Base-by-base conservation (phyloP, 129 eudicot species). In the Oenanthe sinensis region DNA sequence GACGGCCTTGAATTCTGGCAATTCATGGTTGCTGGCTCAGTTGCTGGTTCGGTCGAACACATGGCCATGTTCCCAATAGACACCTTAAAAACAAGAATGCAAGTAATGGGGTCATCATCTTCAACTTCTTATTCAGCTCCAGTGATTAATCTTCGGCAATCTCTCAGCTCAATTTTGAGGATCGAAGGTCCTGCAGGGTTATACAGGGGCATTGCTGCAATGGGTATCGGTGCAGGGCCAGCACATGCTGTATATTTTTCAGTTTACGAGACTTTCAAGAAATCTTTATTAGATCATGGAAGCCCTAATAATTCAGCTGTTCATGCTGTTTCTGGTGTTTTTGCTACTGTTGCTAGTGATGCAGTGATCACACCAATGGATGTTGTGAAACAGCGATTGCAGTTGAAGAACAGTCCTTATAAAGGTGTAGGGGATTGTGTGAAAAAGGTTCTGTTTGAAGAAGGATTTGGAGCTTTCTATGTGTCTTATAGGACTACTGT, bases 361-460 rank as follows among this genome's bases (percentile, higher is more conserved):
- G 89, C 89, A 0, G 87, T 86, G 74, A 76, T 86, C 30, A 86
- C 89, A 15, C 89, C 89, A 0, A 83, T 86, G 89, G 89, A 86
- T 81, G 81, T 85, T 71, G 89, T 86, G 52, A 86, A 86, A 76
- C 89, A 86, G 69, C 81, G 89, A 70, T 62, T 83, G 79, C 89
- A 85, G 45, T 43, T 85, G 75, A 79, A 72, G 74, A 72, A 75
- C 16, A 82, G 88, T 85, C 85, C 88, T 30, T 79, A 85, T 24
- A 82, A 79, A 75, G 86, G 88, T 33, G 82, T 85, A 75, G 81
- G 74, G 48, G 88, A 85, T 50, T 85, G 88, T 65, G 86, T 82
- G 77, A 82, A n/a, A 76, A 85, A 69, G 75, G 86, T 85, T 1
- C 63, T 77, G 50, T 20, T 67, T 80, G 87, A 79, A 71, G 89